A percentile compares a stretch with the other conserved stretches of the same genome.
These are phyloP conservation scores for Phytophthora meadii DNA, from an alignment of 352 stramenopile species.

Conservation along the genomic window DNA sequence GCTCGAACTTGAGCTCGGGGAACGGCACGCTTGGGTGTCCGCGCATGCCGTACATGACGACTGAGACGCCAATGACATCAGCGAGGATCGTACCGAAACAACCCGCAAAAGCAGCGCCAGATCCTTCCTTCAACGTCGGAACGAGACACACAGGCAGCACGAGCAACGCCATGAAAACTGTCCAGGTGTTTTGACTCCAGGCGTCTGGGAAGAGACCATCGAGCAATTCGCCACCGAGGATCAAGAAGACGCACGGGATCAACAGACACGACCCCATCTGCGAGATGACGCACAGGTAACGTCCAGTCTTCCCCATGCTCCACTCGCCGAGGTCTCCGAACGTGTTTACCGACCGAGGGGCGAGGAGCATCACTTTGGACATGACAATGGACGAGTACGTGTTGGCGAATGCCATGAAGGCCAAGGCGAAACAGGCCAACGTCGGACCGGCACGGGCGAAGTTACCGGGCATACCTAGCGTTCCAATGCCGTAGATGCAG, in stretches of 20 bases:
- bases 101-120: constrained; percentile 56
- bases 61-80: constrained; percentile 53
- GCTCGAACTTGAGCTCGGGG: constrained; percentile 59
- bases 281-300: constrained; percentile 54
- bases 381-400: constrained; percentile 60
- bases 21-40: constrained; percentile 51
- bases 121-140: constrained; percentile 68
- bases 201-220: constrained; percentile 57
- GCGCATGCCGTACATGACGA: constrained; percentile 61
- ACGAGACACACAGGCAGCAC: constrained; percentile 58
- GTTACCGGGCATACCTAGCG: constrained; percentile 74
- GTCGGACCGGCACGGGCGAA: constrained; percentile 61
- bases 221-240: constrained; percentile 61
- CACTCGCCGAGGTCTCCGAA: constrained; percentile 70
- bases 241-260: constrained; percentile 60
- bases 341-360: constrained; percentile 53
- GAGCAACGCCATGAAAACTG: constrained; percentile 62
- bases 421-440: constrained; percentile 49
- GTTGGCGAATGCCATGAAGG: constrained; percentile 74
- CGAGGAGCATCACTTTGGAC: constrained; percentile 65
- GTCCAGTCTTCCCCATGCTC: constrained; percentile 52
- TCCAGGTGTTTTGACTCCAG: constrained; percentile 63
- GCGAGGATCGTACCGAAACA: constrained; percentile 64
- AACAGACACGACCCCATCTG: constrained; percentile 63
- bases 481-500: constrained; percentile 72